These are phyloP conservation scores for Scleromitrula shiraiana DNA, from an alignment of 2,329 filamentous ascomycete species.

Conservation along the genomic window DNA sequence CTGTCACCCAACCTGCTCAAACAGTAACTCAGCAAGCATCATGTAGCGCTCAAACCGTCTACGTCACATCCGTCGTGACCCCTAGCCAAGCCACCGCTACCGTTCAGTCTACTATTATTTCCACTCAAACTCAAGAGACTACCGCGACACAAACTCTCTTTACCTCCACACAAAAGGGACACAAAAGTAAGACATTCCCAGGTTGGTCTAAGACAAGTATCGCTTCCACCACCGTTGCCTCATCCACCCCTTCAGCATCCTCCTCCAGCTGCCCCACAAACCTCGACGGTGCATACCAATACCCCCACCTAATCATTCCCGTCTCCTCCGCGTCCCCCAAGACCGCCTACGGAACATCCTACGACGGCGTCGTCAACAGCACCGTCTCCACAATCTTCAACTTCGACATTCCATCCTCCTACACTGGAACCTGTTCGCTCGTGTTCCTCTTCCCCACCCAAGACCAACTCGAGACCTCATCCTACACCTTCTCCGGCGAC, in stretches of 20 bases:
- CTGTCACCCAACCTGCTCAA: not conserved
- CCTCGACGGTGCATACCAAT: slow-evolving; percentile 38
- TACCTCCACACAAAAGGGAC: not conserved
- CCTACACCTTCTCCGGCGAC: slow-evolving; percentile 45
- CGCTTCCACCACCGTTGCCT: not conserved
- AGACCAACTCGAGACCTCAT: slow-evolving; percentile 49
- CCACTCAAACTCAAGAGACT: not conserved
- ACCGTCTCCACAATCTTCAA: slow-evolving; percentile 55
- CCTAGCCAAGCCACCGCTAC: not conserved
- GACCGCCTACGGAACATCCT: slow-evolving; percentile 43
- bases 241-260: not conserved
- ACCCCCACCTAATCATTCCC: slow-evolving; percentile 55
- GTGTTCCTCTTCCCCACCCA: slow-evolving; percentile 57
- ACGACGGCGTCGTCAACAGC: slow-evolving; percentile 47
- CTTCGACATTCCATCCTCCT: slow-evolving; percentile 52
- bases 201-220: too few species aligned
- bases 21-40: too few species aligned
- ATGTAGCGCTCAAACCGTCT: not conserved
- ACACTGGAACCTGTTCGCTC: slow-evolving; percentile 47
- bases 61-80: not conserved
- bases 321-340: slow-evolving; percentile 47
- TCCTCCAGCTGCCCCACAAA: slow-evolving; percentile 12
- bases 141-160: not conserved
- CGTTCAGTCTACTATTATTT: not conserved
- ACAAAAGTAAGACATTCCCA: too few species aligned